Conservation (phyloP, 208 protist genomes). For the Naegleria lovaniensis region DNA sequence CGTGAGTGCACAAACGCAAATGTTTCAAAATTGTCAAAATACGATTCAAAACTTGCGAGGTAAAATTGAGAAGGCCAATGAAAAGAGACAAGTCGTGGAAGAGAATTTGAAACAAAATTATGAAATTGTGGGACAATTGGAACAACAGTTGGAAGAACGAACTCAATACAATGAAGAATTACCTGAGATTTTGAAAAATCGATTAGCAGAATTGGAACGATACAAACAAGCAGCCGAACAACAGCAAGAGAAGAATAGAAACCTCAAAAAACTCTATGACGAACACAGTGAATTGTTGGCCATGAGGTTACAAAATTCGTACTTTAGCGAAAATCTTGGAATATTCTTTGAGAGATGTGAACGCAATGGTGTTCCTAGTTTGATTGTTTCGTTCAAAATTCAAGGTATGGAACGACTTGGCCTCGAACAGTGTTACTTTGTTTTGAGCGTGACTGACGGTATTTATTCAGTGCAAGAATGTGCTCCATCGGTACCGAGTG, state of each 20-base stretch:
- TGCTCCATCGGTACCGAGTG: background rate
- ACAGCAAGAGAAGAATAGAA: background rate
- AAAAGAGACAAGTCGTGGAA: background rate
- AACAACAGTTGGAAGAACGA: background rate
- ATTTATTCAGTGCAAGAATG: background rate
- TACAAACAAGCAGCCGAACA: background rate
- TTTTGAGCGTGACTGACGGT: background rate
- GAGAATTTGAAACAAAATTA: background rate
- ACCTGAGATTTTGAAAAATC: no score
- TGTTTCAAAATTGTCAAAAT: background rate
- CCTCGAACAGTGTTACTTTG: background rate
- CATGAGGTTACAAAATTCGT: background rate
- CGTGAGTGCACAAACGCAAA: no score
- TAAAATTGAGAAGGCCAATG: background rate
- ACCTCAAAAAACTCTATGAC: background rate
- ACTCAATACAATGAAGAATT: background rate
- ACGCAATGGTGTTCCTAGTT: background rate
- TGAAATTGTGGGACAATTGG: background rate
- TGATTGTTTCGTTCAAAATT: background rate
- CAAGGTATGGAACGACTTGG: background rate
- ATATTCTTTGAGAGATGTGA: background rate
- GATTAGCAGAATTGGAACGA: no score
- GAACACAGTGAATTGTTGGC: background rate
- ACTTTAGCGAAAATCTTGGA: background rate
- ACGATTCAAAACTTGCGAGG: background rate